phyloP scores from a whole-genome alignment of 2,329 filamentous ascomycete genomes.

The Stagonosporopsis cucurbitacearum region DNA sequence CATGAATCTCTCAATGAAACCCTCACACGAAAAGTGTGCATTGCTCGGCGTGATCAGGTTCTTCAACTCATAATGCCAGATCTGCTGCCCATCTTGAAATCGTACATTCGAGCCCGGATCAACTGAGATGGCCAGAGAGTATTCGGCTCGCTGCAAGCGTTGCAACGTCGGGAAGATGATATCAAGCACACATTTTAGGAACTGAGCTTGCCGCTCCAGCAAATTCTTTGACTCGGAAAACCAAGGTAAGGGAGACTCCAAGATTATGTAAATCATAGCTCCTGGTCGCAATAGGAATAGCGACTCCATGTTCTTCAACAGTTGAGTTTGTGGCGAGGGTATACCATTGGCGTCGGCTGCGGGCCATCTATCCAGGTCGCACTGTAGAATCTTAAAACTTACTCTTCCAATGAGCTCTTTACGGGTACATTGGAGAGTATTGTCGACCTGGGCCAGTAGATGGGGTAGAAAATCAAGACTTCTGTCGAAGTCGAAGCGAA shows the following conservation, averaged over 20 bases:
- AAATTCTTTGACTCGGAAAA: constrained; percentile 9
- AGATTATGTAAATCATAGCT: constrained; percentile 6
- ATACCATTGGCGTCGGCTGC: constrained; percentile 14
- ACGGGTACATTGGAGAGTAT: constrained; percentile 8
- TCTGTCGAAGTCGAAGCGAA: constrained; percentile 16
- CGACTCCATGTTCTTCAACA: constrained; percentile 17
- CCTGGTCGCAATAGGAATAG: constrained; percentile 8
- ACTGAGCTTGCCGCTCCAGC: constrained; percentile 13
- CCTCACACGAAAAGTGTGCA: constrained; percentile 7
- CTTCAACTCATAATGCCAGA: constrained; percentile 15
- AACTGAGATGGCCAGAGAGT: constrained; percentile 4
- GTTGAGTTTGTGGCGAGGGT: constrained; percentile 7
- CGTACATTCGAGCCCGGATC: constrained; percentile 14
- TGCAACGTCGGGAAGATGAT: constrained; percentile 10
- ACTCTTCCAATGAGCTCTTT: constrained; percentile 8
- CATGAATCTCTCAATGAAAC: constrained; percentile 8
- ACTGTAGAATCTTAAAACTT: constrained; percentile 15
- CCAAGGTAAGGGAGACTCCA: constrained; percentile 11
- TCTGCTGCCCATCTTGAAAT: constrained; percentile 14
- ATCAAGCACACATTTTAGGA: constrained; percentile 5
- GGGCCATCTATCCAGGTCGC: constrained; percentile 12
- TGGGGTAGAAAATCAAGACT: constrained; percentile 17
- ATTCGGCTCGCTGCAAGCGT: constrained; percentile 2
- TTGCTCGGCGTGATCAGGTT: constrained; percentile 17
- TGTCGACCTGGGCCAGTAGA: constrained; percentile 12